phyloP scores from a whole-genome alignment of 1,139 yeast genomes.

The Zygotorulaspora mrakii region DNA sequence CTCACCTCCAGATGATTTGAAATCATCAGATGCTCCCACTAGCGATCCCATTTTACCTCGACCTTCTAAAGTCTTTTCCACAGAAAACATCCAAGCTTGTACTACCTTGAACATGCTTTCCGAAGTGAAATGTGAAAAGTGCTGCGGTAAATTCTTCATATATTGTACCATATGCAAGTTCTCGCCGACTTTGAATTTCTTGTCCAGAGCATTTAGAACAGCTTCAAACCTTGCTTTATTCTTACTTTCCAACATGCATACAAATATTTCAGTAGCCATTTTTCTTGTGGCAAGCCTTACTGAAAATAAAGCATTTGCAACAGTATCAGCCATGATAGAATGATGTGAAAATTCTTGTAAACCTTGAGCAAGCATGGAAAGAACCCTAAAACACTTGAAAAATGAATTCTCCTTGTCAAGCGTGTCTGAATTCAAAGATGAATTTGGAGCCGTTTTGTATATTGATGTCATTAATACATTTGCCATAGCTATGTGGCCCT shows the following conservation, averaged over 20 bases:
- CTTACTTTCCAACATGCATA: conserved; percentile 50
- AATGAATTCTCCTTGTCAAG: conserved; percentile 58
- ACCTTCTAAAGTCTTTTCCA: conserved; percentile 75
- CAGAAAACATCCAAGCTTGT: conserved; percentile 79
- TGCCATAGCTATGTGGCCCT: conserved; percentile 84
- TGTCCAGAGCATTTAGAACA: conserved; percentile 26
- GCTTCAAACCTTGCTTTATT: conserved; percentile 38
- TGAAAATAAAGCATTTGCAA: conserved; percentile 58
- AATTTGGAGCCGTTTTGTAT: conserved; percentile 28
- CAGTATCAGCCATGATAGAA: conserved; percentile 51
- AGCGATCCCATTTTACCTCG: conserved; percentile 84
- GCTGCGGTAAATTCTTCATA: conserved; percentile 20
- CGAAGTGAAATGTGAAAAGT: conserved; percentile 20
- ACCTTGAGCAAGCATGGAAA: conserved; percentile 55
- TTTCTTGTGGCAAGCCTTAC: conserved; percentile 69
- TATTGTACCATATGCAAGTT: conserved; percentile 55
- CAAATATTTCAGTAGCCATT: conserved; percentile 73
- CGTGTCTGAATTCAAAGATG: conserved; percentile 33
- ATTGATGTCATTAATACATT: conserved; percentile 48
- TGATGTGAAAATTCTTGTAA: conserved; percentile 53
- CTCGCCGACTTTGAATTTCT: conserved; percentile 25
- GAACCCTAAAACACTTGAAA: conserved; percentile 59
- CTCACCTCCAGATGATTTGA: conserved; percentile 57
- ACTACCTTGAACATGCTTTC: conserved; percentile 51
- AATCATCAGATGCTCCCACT: conserved; percentile 93